Base-by-base conservation (phyloP, 2,329 filamentous ascomycete genomes). In the Helotiales sp. region DNA sequence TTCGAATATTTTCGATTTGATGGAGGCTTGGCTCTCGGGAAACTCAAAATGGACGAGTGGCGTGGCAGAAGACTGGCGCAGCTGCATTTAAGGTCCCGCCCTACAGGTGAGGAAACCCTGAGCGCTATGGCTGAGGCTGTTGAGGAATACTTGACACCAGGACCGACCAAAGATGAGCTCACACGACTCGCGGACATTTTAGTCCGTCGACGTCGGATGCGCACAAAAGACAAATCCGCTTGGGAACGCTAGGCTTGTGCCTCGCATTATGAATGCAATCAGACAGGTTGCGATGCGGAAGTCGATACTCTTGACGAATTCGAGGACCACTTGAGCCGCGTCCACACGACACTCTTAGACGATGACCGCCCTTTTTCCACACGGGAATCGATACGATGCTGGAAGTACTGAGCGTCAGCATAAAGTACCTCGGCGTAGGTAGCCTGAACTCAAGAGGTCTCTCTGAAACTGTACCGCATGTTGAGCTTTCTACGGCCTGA, bases 211-310 rank as follows among this genome's bases (percentile, higher is more conserved):
- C 15, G 25, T 3, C 22, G 44, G n/a, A 12, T 48, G 24, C 25
- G 44, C 8, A 48, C 19, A 12, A 12, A 25, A 30, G 44, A 48
- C 31, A 13, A 48, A 17, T 48, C 44, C 15, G 31, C 29, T 15
- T 48, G 44, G 44, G 44, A 48, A 30, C 44, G 44, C 29, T 48
- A 48, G n/a, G 44, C 44, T 30, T 27, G 12, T n/a, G 44, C 44
- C 31, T 48, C 44, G n/a, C 31, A 25, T 24, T 48, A 48, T 17
- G 24, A 30, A 31, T 48, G 44, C n/a, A n/a, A n/a, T n/a, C n/a
- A n/a, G n/a, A n/a, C n/a, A n/a, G n/a, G n/a, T n/a, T n/a, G n/a
- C n/a, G n/a, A n/a, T n/a, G n/a, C n/a, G n/a, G n/a, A n/a, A n/a
- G n/a, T n/a, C n/a, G n/a, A n/a, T n/a, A n/a, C n/a, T n/a, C n/a